Percentiles rank a stretch among this genome's conserved stretches.
Evolutionary conservation across 2,329 filamentous ascomycete genomes (phyloP).

Genomic region (Stachybotrys chlorohalonatus): DNA sequence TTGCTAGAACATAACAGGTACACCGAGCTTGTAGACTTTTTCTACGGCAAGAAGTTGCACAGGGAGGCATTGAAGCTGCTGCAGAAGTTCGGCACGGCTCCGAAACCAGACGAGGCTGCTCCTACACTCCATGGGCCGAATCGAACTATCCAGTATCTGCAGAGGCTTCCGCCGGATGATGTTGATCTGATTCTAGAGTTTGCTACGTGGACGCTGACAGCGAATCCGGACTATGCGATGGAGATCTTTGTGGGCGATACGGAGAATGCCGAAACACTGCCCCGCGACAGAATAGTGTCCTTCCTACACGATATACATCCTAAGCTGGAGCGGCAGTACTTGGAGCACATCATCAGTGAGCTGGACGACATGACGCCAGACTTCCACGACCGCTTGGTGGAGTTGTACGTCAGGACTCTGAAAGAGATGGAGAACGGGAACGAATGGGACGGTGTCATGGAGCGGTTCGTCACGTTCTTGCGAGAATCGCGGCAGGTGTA

Average conservation of each 20-base stretch:
- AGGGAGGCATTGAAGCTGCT: slow-evolving; percentile 77
- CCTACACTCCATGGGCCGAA: slow-evolving; percentile 66
- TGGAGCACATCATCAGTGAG: slow-evolving; percentile 86
- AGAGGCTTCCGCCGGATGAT: slow-evolving; percentile 75
- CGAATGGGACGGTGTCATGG: slow-evolving; percentile 49
- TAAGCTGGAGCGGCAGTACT: slow-evolving; percentile 67
- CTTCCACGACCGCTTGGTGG: slow-evolving; percentile 76
- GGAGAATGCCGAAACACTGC: slow-evolving; percentile 86
- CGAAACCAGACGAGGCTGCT: slow-evolving; percentile 38
- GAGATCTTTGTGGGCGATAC: slow-evolving; percentile 90
- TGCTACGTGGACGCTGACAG: slow-evolving; percentile 74
- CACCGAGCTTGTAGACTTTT: slow-evolving; percentile 92
- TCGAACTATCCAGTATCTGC: slow-evolving; percentile 81
- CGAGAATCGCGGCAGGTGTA: slow-evolving; percentile 65
- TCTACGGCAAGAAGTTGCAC: slow-evolving; percentile 91
- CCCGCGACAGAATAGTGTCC: slow-evolving; percentile 62
- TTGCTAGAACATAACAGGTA: slow-evolving; percentile 82
- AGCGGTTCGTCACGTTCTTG: slow-evolving; percentile 65
- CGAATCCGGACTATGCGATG: slow-evolving; percentile 70
- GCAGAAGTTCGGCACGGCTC: slow-evolving; percentile 64
- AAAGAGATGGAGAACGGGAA: slow-evolving; percentile 30
- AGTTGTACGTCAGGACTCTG: slow-evolving; percentile 55
- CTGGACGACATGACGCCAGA: slow-evolving; percentile 76
- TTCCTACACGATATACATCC: slow-evolving; percentile 65
- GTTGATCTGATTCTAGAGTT: slow-evolving; percentile 90